Evolutionary conservation across 2,329 filamentous ascomycete genomes (phyloP).

Genomic region (Aspergillus pseudoterreus): DNA sequence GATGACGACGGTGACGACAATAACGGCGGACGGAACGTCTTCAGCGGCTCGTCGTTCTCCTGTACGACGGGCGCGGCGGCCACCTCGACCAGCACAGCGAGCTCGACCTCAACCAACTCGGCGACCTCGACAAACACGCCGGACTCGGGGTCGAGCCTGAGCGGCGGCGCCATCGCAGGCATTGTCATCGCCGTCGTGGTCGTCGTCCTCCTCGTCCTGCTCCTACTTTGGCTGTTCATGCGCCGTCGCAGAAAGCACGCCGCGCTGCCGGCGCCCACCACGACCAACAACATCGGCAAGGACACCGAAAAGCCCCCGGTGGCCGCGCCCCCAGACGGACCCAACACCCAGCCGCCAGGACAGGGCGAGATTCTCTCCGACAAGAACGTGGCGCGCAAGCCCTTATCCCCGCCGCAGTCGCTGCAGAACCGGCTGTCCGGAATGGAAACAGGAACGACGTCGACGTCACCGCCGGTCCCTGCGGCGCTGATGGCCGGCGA

Average conservation of each 20-base stretch:
- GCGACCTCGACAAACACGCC: not conserved
- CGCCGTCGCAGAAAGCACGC: conserved; percentile 10
- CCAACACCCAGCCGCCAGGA: not conserved
- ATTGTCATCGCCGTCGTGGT: conserved; percentile 39
- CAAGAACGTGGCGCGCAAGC: conserved; percentile 12
- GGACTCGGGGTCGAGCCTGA: conserved; percentile 11
- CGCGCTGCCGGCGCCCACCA: not conserved
- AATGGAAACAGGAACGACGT: not conserved
- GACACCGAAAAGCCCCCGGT: not conserved
- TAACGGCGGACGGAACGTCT: not conserved
- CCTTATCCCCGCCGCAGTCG: conserved; percentile 9
- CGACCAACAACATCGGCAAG: not conserved
- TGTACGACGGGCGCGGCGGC: conserved; percentile 1
- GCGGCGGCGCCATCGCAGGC: conserved; percentile 26
- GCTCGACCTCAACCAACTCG: not conserved
- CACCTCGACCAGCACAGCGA: conserved; percentile 5
- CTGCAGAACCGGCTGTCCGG: not conserved
- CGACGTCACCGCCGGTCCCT: conserved; percentile 5
- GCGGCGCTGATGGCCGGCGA: conserved; percentile 9
- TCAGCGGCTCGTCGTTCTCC: conserved; percentile 1
- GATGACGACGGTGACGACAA: not conserved
- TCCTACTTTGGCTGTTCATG: conserved; percentile 16
- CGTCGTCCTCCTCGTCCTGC: conserved; percentile 23
- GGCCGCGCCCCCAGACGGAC: not conserved
- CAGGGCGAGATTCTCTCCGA: not conserved